Evolutionary conservation across 2,329 filamentous ascomycete genomes (phyloP).

Genomic region (Aspergillus fumigatus): DNA sequence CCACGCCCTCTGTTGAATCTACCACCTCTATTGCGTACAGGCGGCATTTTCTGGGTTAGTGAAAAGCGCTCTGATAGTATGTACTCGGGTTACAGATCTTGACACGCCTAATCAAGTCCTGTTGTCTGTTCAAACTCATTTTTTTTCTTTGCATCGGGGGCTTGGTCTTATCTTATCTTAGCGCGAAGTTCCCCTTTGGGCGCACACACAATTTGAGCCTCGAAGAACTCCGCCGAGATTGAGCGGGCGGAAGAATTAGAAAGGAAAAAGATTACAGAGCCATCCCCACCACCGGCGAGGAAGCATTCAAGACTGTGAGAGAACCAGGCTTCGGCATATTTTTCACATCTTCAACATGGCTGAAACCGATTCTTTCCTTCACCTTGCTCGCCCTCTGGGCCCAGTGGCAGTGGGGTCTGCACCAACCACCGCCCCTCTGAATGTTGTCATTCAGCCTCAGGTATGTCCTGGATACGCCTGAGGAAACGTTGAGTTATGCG

Average conservation of each 20-base stretch:
- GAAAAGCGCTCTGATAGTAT: neutral
- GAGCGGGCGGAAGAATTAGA: constrained; percentile 27
- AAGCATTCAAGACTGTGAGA: constrained; percentile 25
- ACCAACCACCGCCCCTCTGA: constrained; percentile 83
- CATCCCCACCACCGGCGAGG: constrained; percentile 29
- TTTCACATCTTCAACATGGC: constrained; percentile 64
- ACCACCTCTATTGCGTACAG: constrained; percentile 25
- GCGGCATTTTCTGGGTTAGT: constrained; percentile 20
- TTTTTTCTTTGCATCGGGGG: constrained; percentile 11
- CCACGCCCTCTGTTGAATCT: constrained; percentile 24
- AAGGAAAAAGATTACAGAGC: constrained; percentile 21
- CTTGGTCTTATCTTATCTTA: constrained; percentile 44
- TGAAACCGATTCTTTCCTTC: constrained; percentile 80
- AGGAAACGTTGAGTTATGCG: constrained; percentile 1
- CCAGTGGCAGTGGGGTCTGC: constrained; percentile 74
- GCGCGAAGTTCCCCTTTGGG: constrained; percentile 40
- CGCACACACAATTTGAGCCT: constrained; percentile 39
- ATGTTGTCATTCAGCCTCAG: constrained; percentile 92
- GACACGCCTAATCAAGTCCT: neutral
- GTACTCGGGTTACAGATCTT: neutral
- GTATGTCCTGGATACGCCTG: constrained; percentile 47
- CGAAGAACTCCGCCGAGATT: constrained; percentile 19
- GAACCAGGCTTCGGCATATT: constrained; percentile 13
- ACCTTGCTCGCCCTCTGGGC: constrained; percentile 87
- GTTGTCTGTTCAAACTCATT: neutral